phyloP scores from a whole-genome alignment of 2,329 filamentous ascomycete species.

The Coleophoma eucalyptorum region DNA sequence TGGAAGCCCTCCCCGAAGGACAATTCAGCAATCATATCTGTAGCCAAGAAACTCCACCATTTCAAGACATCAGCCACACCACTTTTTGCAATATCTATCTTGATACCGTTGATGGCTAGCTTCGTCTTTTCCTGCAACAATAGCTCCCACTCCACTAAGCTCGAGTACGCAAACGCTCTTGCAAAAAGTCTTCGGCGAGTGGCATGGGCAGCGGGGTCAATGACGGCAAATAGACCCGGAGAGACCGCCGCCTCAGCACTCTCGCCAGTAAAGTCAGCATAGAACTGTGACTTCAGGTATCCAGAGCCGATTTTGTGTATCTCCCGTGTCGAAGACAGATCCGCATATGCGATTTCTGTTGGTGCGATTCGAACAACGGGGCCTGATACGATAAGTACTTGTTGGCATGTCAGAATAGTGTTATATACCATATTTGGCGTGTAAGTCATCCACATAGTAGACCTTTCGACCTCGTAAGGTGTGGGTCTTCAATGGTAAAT shows the following conservation, averaged over 20 bases:
- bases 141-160: constrained; percentile 27
- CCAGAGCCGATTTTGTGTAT: constrained; percentile 29
- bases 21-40: constrained; percentile 49
- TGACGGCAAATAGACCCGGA: constrained; percentile 34
- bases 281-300: constrained; percentile 31
- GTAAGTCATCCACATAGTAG: constrained; percentile 10
- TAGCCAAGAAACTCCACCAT: constrained; percentile 51
- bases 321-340: constrained; percentile 27
- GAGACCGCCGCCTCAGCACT: background rate
- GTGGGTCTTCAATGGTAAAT: constrained; percentile 4
- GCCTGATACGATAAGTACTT: background rate
- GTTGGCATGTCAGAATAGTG: background rate
- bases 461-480: constrained; percentile 7
- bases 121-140: constrained; percentile 32
- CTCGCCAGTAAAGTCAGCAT: constrained; percentile 17
- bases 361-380: constrained; percentile 15
- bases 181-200: constrained; percentile 33
- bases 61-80: constrained; percentile 43
- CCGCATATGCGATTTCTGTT: constrained; percentile 36
- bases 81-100: constrained; percentile 33
- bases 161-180: constrained; percentile 32
- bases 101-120: constrained; percentile 39
- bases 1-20: constrained; percentile 52
- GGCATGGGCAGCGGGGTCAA: constrained; percentile 34
- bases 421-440: constrained; percentile 6